Evolutionary conservation across 352 stramenopile genomes (phyloP), one percentile per base, ranked within the genome.

Genomic region (Pythium pyrilobum): DNA sequence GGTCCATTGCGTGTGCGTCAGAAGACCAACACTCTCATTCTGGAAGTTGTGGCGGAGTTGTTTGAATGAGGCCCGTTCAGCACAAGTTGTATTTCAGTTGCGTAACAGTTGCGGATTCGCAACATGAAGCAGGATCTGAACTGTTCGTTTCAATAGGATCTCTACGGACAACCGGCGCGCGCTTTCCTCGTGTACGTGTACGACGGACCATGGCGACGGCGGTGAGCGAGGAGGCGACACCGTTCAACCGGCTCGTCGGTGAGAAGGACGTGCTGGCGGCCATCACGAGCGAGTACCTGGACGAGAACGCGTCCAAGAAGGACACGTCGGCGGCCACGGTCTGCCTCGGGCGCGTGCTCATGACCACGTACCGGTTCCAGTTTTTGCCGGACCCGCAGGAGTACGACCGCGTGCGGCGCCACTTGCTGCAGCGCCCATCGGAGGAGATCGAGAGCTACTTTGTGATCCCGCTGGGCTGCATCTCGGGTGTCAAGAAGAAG

Each of bases 321-420:
- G 80, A 91, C 58, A 76, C 74, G 38, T 53, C 76, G 16, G 67
- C 74, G 18, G 69, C 75, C 7, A 81, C 62, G 9, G 72, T 91
- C 12, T 87, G 77, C 61, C 65, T 86, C 13, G 83, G 83, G 13
- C 66, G 58, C 28, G 77, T 93, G 48, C 70, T 87, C 64, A 93
- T 91, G 81, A 93, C 83, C 24, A 91, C 80, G 18, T 93, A 81
- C 64, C 80, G 83, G 46, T 89, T 93, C 58, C 78, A 90, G 72
- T 93, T 93, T 56, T 47, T 79, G 38, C 77, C 75, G 11, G 77
- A 88, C 50, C 67, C 68, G 50, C 71, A 74, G 50, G 78, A 85
- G 51, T 72, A 71, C 55, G 77, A 77, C 38, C 71, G 71, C 48
- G 67, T 77, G 41, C 67, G 56, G 10, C 51, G 60, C 10, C 78